Base-by-base conservation (phyloP, 2,329 filamentous ascomycete species). In the Colletotrichum tanaceti region DNA sequence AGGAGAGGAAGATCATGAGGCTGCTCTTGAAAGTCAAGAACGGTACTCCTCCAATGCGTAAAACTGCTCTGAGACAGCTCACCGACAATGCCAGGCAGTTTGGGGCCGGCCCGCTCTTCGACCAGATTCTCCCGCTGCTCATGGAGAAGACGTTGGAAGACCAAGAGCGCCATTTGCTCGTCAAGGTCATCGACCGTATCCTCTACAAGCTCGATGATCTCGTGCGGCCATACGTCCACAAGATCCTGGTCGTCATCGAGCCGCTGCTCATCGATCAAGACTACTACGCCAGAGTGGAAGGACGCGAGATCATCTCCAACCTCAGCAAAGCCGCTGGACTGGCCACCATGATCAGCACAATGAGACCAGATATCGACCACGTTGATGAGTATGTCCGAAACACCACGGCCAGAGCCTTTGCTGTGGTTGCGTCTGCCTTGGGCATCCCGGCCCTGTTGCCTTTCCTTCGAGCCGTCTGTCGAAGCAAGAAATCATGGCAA, bases 131-230 rank as follows among this genome's bases (percentile, higher is more conserved):
- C 14, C 96, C 96, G 1, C 83, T 99, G 61, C 89, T 99, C 65
- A 99, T 99, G 96, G 96, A 99, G 81, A 98, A 97, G 82, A 96
- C 93, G 0, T 83, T 99, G 20, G 97, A 99, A 79, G 96, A 99
- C 72, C 96, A 99, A 79, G 96, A 99, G 79, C 94, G 96, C 61
- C 96, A 99, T 86, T 85, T 99, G 80, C 88, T 99, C 35, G 97
- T 99, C 83, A 99, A 99, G 83, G 97, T 99, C 75, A 98, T 99
- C 76, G 97, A 99, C 78, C 92, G 96, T 81, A 94, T 99, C 69
- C 88, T 99, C 7, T 99, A 98, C 87, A 99, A 99, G 83, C 89
- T 99, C 28, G 96, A 98, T 77, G 96, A 99, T 75, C 87, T 98
- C 72, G 96, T 99, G 62, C 90, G 96, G 47, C 96, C 96, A 24